These are phyloP conservation scores for Lipomyces sp. DNA, from an alignment of 805 yeast species.

Conservation along the genomic window DNA sequence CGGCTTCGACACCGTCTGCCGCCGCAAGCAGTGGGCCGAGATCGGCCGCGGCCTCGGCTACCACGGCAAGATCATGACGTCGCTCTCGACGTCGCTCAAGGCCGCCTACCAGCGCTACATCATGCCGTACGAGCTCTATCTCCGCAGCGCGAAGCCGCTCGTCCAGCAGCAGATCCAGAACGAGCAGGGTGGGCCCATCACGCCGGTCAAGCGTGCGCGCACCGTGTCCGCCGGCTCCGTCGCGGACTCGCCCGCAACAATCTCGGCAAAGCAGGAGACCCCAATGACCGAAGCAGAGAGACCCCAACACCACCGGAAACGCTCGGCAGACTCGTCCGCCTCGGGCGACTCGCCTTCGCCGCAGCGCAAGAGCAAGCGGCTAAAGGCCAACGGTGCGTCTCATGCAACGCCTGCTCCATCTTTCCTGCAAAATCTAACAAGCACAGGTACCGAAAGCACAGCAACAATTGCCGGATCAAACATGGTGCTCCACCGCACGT, in stretches of 20 bases:
- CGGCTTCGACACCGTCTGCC: conserved; percentile 33
- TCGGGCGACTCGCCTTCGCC: not conserved
- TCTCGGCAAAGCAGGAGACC: not conserved
- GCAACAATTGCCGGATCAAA: conserved; percentile 17
- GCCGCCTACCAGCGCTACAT: conserved; percentile 41
- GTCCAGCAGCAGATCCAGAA: conserved; percentile 26
- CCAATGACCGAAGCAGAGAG: not conserved
- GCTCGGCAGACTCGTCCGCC: not conserved
- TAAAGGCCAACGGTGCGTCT: not conserved
- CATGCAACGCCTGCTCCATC: too few relatives aligned
- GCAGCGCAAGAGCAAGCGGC: conserved; percentile 19
- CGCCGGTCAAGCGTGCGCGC: conserved; percentile 20
- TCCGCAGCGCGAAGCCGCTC: conserved; percentile 27
- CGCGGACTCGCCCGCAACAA: not conserved
- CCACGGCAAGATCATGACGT: conserved; percentile 66
- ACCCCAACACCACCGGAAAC: too few relatives aligned
- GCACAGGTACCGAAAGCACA: too few relatives aligned
- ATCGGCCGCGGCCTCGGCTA: conserved; percentile 78
- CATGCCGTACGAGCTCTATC: conserved; percentile 35
- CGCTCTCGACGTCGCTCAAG: conserved; percentile 64
- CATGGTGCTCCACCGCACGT: conserved; percentile 16
- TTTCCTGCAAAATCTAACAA: too few relatives aligned
- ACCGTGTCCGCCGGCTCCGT: conserved; percentile 17
- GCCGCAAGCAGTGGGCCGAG: conserved; percentile 63
- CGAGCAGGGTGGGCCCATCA: conserved; percentile 25